phyloP scores from a whole-genome alignment of 2,329 filamentous ascomycete species.

The Penicillium sp. region DNA sequence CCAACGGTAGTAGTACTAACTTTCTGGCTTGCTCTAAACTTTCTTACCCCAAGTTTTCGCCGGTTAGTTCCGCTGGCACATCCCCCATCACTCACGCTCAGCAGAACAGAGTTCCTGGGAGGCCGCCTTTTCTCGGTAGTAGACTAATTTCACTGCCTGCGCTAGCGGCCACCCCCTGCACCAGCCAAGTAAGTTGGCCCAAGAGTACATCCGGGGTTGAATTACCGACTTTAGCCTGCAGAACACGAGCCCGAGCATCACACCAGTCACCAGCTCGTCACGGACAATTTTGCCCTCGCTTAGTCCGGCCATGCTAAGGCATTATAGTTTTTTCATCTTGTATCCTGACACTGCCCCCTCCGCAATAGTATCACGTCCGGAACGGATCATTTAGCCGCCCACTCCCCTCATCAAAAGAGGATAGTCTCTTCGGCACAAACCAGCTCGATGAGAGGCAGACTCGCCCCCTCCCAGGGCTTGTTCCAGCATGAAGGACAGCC shows the following conservation, averaged over 20 bases:
- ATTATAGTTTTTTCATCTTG: background rate
- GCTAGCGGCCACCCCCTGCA: background rate
- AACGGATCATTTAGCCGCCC: slow-evolving; percentile 9
- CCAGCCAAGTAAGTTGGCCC: background rate
- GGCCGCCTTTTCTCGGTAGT: background rate
- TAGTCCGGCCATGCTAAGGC: background rate
- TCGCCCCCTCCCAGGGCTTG: background rate
- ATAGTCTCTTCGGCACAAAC: background rate
- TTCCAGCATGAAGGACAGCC: slow-evolving; percentile 8
- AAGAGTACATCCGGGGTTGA: background rate
- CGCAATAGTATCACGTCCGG: background rate
- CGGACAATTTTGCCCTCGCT: slow-evolving; percentile 9
- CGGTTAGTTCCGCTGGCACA: no score
- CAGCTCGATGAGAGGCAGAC: background rate
- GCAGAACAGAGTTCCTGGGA: no score
- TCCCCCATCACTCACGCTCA: no score
- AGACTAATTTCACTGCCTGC: background rate
- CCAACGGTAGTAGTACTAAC: no score
- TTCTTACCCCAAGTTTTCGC: no score
- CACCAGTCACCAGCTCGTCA: slow-evolving; percentile 9
- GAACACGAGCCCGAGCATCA: slow-evolving; percentile 4
- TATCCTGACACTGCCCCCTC: background rate
- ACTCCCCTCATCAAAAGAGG: slow-evolving; percentile 1
- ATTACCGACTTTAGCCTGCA: slow-evolving; percentile 16
- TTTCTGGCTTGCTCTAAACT: no score